Conservation (phyloP, 441 rosid genomes). For the Cnidoscolus chayamansa region DNA sequence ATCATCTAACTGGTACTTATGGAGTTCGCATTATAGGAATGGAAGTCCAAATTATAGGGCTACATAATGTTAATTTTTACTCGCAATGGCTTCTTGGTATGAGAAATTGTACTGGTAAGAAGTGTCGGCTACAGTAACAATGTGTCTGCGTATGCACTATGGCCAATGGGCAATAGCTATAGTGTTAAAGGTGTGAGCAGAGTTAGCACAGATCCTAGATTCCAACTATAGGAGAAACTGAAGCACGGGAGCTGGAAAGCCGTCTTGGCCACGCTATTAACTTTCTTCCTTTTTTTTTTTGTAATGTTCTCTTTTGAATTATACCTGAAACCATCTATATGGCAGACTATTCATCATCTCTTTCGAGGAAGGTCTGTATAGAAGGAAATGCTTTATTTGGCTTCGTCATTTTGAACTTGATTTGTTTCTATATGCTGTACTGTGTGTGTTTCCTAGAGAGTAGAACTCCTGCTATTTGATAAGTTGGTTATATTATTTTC, state of each 20-base stretch:
- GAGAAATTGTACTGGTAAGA: background rate
- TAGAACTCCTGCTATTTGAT: background rate
- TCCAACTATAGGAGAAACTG: background rate
- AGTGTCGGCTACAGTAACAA: background rate
- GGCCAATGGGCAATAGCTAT: background rate
- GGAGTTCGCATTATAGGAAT: background rate
- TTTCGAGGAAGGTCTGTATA: background rate
- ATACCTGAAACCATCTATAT: background rate
- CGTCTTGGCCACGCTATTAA: background rate
- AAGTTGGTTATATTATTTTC: background rate
- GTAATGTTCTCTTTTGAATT: background rate
- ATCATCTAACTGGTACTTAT: background rate
- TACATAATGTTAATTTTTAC: background rate
- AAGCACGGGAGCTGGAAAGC: background rate
- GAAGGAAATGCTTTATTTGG: background rate
- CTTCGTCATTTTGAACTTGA: constrained; percentile 2
- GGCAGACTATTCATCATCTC: background rate
- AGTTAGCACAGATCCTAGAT: background rate
- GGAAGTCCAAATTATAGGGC: background rate
- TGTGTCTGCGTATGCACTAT: background rate
- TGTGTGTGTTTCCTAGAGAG: background rate
- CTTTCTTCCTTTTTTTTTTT: background rate
- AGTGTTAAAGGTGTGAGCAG: background rate
- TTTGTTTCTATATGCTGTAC: background rate
- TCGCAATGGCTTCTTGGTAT: background rate